Base-by-base conservation (phyloP, 176 grass and related monocot species). In the Ananas comosus region DNA sequence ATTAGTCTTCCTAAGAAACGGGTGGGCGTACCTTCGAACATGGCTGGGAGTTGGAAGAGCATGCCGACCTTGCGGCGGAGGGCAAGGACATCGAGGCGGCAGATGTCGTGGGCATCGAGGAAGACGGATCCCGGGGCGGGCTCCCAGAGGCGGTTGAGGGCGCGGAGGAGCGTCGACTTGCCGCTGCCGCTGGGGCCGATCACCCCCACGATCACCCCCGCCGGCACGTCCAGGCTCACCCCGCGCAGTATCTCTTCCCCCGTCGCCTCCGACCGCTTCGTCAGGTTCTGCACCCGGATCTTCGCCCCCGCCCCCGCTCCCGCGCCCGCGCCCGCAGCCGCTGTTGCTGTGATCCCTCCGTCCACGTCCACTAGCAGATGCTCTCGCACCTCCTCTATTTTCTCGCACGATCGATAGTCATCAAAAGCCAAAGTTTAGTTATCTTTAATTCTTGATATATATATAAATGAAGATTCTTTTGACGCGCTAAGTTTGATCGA, bases 131-230 rank as follows among this genome's bases (percentile, higher is more conserved):
- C 86, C 2, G 86, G 79, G 0, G 79, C 47, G 14, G 93, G 93
- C 28, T 97, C 93, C 93, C 93, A 97, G 48, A 97, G 81, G 24
- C 93, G 93, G 80, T 92, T 97, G 81, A 97, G 81, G 49, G 84
- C 81, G 25, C 93, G 86, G 76, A 97, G 86, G 64, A 97, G 81
- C 59, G 93, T 97, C 53, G 93, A 92, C 83, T 97, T 97, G 72
- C 93, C 89, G 89, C 93, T 97, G 75, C 93, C 93, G 77, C 93
- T 97, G 68, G 93, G 93, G 1, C 93, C 93, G 82, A 97, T 97
- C 75, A 92, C 65, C 58, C 86, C 93, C 74, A 92, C 64, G 10
- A 97, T 77, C 9, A 90, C 77, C 0, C 89, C 93, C 6, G 63
- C 67, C 27, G 88, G 93, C n/a, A 97, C 86, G 51, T 90, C 86